Base-by-base conservation (phyloP, 108 stramenopile species). In the Nitzschia putrida region DNA sequence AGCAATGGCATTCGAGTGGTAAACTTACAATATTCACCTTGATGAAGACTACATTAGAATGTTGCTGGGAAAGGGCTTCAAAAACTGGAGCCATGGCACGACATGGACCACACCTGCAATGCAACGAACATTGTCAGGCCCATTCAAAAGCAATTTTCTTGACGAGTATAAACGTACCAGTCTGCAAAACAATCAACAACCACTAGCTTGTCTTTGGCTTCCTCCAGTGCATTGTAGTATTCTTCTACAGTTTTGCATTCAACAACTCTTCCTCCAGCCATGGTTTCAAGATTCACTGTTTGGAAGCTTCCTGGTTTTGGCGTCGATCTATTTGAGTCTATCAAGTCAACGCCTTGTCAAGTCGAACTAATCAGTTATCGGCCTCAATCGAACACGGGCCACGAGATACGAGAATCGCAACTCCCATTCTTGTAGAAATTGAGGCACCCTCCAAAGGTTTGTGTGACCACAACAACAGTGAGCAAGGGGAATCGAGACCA, bases 21-120 rank as follows among this genome's bases (percentile, higher is more conserved):
- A 49, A 5, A 49, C 47, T 49, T 49, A 49, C 47, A 8, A 81
- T 79, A 52, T 85, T 84, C 11, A 85, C 80, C 65, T 85, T 84
- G 59, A 85, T 49, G 45, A 88, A 88, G 13, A 77, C 61, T 0
- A 65, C 57, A 12, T 83, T 40, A 5, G 65, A 56, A 64, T 73
- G 63, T 55, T 72, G 55, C 16, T 53, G 60, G 22, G 77, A 63
- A 25, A 83, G 61, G 11, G 64, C 57, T 26, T 80, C 69, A 59
- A 82, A 79, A 22, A 80, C 42, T 0, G 86, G 86, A 9, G 65
- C 66, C 39, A 87, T 87, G 45, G 54, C 64, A 53, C 74, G 71
- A 61, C 85, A 86, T 0, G 72, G 72, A 7, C 53, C 44, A 49
- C 72, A 73, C 72, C 72, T 73, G 55, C 0, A 70, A 59, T 21